Conservation (phyloP, 208 protist species). For the Histomonas meleagridis region DNA sequence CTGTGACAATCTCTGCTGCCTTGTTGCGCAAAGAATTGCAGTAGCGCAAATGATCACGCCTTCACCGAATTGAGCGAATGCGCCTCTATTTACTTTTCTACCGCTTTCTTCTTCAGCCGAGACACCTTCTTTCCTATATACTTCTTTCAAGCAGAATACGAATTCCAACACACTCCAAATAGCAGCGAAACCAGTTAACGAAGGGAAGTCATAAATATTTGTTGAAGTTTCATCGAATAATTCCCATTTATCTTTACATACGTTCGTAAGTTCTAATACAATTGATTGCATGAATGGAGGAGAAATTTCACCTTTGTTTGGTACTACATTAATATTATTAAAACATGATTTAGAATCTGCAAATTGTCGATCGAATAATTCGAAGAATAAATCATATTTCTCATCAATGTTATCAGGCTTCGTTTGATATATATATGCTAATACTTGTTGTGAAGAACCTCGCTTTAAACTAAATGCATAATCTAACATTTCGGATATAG, state of each 20-base stretch:
- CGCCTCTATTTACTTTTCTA: background rate
- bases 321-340: background rate
- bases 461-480: background rate
- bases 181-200: background rate
- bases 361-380: background rate
- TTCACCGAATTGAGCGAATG: background rate
- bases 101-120: no score
- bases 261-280: background rate
- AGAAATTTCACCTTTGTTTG: background rate
- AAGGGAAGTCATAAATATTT: background rate
- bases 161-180: background rate
- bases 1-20: background rate
- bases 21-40: background rate
- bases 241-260: background rate
- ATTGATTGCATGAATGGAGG: background rate
- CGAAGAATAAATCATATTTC: background rate
- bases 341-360: background rate
- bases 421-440: background rate
- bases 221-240: background rate
- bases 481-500: slow-evolving; percentile 25
- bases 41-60: background rate
- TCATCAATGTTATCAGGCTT: background rate
- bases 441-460: background rate
- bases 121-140: background rate
- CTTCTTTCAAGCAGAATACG: background rate